Evolutionary conservation across 2,329 filamentous ascomycete species (phyloP).

Genomic region (Juglanconis oblonga): DNA sequence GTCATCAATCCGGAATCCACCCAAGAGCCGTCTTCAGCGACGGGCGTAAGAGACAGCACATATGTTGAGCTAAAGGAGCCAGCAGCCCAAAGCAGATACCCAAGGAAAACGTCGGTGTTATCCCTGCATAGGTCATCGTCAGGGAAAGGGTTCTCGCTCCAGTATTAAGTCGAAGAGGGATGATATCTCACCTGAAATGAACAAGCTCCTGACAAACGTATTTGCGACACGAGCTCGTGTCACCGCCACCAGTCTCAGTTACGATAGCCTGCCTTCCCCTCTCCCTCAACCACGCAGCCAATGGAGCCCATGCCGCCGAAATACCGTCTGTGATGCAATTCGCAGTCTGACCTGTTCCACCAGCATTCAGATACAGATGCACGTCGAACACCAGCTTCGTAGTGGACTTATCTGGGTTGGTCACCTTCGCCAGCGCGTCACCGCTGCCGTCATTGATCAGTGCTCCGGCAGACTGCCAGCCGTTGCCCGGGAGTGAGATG

Average conservation of each 20-base stretch:
- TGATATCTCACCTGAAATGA: slow-evolving; percentile 22
- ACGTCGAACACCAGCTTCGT: slow-evolving; percentile 55
- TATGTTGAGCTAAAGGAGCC: slow-evolving; percentile 1
- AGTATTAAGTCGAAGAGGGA: neutral
- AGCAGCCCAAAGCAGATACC: slow-evolving; percentile 1
- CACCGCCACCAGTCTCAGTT: slow-evolving; percentile 36
- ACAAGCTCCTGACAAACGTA: slow-evolving; percentile 30
- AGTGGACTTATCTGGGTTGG: slow-evolving; percentile 55
- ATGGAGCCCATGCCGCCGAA: slow-evolving; percentile 27
- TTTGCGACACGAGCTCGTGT: slow-evolving; percentile 29
- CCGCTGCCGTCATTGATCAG: slow-evolving; percentile 44
- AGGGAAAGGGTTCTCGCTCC: neutral
- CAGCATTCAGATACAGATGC: slow-evolving; percentile 59
- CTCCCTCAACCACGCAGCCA: slow-evolving; percentile 32
- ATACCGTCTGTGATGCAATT: slow-evolving; percentile 50
- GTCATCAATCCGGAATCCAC: neutral
- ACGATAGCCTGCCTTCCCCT: slow-evolving; percentile 31
- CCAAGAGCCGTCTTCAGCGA: neutral
- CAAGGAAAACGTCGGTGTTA: slow-evolving; percentile 1
- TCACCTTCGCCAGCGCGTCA: slow-evolving; percentile 47
- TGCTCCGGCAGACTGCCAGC: slow-evolving; percentile 41
- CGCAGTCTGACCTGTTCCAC: slow-evolving; percentile 50
- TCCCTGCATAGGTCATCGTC: neutral
- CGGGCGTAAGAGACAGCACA: neutral
- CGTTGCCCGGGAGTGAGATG: slow-evolving; percentile 60